These are phyloP conservation scores for Poteriospumella lacustris DNA, from an alignment of 108 stramenopile genomes.

Conservation along the genomic window DNA sequence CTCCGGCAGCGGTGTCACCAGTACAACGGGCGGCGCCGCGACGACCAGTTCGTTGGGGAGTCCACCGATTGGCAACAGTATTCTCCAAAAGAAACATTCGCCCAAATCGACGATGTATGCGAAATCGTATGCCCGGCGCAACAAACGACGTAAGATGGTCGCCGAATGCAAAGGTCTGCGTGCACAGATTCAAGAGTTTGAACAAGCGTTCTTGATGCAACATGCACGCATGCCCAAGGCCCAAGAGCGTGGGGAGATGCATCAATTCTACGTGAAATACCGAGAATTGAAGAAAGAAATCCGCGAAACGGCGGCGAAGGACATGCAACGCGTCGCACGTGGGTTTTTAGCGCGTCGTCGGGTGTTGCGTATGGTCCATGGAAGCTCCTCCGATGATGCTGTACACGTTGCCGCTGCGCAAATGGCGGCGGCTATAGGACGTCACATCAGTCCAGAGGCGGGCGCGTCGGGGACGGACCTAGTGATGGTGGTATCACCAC, in stretches of 20 bases:
- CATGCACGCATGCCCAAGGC: conserved; percentile 1
- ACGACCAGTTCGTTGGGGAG: too few relatives aligned
- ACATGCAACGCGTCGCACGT: conserved; percentile 16
- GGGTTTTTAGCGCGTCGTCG: background rate
- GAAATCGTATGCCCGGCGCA: background rate
- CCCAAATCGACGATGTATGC: too few relatives aligned
- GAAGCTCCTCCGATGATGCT: too few relatives aligned
- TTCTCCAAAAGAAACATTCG: too few relatives aligned
- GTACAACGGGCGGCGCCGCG: too few relatives aligned
- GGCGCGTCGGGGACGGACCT: background rate
- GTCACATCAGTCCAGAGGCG: background rate
- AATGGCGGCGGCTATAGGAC: background rate
- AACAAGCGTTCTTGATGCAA: background rate
- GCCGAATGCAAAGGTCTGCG: conserved; percentile 1
- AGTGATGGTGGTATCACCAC: too few relatives aligned
- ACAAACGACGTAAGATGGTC: background rate
- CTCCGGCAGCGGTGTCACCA: too few relatives aligned
- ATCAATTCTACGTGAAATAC: background rate
- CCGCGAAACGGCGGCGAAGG: conserved; percentile 13
- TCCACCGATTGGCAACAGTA: too few relatives aligned
- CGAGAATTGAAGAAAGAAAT: conserved; percentile 10
- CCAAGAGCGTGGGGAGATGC: conserved; percentile 19
- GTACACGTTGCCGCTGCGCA: too few relatives aligned
- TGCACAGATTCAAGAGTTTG: background rate
- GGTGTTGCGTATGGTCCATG: too few relatives aligned